phyloP scores from a whole-genome alignment of 2,329 filamentous ascomycete species.

The Pestalotiopsis sp. region DNA sequence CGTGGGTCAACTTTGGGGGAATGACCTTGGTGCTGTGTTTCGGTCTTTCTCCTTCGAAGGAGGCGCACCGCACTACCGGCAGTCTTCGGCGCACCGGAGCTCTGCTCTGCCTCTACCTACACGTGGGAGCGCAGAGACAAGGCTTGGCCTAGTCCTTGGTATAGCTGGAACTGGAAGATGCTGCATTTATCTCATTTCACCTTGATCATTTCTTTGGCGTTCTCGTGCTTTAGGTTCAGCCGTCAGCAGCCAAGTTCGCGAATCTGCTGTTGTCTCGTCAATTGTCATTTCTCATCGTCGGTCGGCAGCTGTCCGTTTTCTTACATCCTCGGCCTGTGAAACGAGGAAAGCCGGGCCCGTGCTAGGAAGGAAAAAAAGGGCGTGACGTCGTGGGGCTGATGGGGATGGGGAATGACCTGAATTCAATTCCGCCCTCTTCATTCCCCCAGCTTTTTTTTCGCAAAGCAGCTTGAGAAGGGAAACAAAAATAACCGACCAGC shows the following conservation, averaged over 20 bases:
- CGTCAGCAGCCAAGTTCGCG: background rate
- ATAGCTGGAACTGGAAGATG: background rate
- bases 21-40: background rate
- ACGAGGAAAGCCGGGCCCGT: background rate
- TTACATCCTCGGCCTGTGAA: conserved; percentile 9
- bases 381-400: conserved; percentile 12
- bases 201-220: background rate
- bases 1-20: background rate
- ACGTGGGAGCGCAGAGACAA: background rate
- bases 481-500: conserved; percentile 46
- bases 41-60: background rate
- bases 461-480: no score
- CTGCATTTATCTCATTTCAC: background rate
- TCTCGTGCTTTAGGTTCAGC: no score
- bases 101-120: background rate
- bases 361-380: background rate
- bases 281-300: background rate
- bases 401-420: conserved; percentile 22
- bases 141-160: background rate
- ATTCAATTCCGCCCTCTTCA: conserved; percentile 22
- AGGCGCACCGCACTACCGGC: conserved; percentile 4
- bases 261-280: background rate
- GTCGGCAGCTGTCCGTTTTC: background rate
- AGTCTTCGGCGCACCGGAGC: conserved; percentile 7
- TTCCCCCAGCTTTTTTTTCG: conserved; percentile 1